Conservation (phyloP, 2,329 filamentous ascomycete species). For the Dactylellina haptotyla region DNA sequence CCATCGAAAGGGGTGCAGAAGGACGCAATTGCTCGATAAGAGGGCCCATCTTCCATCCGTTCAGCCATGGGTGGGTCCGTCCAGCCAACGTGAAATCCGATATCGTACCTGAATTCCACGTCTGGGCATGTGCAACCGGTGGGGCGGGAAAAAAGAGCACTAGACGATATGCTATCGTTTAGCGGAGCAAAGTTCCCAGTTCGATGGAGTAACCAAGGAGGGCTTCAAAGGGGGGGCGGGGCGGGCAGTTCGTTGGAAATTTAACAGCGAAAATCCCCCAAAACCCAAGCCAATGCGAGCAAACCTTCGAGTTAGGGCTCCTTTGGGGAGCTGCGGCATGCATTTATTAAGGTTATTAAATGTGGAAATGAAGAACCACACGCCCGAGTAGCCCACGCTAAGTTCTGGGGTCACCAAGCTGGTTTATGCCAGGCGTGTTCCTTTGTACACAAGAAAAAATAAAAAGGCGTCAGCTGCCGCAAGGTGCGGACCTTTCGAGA, state of each 20-base stretch:
- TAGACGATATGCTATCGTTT: neutral
- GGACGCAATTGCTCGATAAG: slow-evolving; percentile 37
- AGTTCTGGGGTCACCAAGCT: neutral
- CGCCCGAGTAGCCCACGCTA: neutral
- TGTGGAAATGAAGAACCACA: slow-evolving; percentile 1
- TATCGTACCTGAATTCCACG: slow-evolving; percentile 45
- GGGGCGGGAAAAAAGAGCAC: neutral
- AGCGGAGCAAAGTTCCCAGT: neutral
- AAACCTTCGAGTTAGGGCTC: neutral
- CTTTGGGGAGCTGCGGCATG: neutral
- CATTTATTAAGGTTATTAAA: neutral
- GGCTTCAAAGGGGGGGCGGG: no score
- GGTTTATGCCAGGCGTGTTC: no score
- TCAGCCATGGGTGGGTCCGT: slow-evolving; percentile 28
- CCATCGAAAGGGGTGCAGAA: slow-evolving; percentile 36
- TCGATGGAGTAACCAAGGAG: slow-evolving; percentile 3
- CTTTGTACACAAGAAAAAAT: slow-evolving; percentile 13
- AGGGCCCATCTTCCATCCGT: slow-evolving; percentile 6
- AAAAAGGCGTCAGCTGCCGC: slow-evolving; percentile 23
- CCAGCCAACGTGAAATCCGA: slow-evolving; percentile 35
- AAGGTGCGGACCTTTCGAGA: slow-evolving; percentile 31
- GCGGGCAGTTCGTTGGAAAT: slow-evolving; percentile 11
- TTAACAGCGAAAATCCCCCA: neutral
- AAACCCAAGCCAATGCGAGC: neutral
- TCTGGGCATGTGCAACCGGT: slow-evolving; percentile 40